Base-by-base conservation (phyloP, 306 rosid genomes). In the Vigna mungo region DNA sequence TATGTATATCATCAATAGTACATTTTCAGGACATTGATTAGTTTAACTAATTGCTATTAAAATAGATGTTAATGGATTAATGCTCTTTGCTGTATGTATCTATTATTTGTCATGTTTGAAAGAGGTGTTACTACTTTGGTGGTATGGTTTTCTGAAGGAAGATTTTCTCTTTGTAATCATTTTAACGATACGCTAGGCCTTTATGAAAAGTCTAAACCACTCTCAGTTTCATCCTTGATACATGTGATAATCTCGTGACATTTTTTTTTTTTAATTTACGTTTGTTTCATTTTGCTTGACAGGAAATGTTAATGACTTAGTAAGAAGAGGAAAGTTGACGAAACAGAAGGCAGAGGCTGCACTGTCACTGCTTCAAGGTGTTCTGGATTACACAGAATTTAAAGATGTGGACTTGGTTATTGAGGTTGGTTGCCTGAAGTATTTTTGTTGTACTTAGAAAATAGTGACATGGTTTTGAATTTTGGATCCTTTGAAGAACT, bases 371-470 rank as follows among this genome's bases (percentile, higher is more conserved):
- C 93, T 92, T 81, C 91, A 92, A 87, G 99, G 96, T 61, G 91
- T 84, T 78, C 76, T 96, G 72, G 97, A 93, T 85, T 96, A 92
- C 84, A 49, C 91, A 15, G 94, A 90, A 66, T 91, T 92, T 80
- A 92, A 82, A 77, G 97, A 96, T 80, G 92, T 85, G 65, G 98
- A 91, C 84, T 67, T 96, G 90, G 99, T 92, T 80, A 89, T 96
- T 81, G 99, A 96, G 99, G 98, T 92, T 68, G 44, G 81, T 82
- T 56, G 70, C 59, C 70, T 60, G 16, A 79, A 71, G 58, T 60
- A 36, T 68, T 52, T 81, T 53, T 61, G 30, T 55, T 10, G 25
- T 59, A 67, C 55, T 44, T 0, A 41, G 68, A 71, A 41, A 48
- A 20, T 60, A 34, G 37, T 75, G 65, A 15, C 58, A 6, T 64